Conservation (phyloP, 257 asterid genomes). For the Mitragyna speciosa region DNA sequence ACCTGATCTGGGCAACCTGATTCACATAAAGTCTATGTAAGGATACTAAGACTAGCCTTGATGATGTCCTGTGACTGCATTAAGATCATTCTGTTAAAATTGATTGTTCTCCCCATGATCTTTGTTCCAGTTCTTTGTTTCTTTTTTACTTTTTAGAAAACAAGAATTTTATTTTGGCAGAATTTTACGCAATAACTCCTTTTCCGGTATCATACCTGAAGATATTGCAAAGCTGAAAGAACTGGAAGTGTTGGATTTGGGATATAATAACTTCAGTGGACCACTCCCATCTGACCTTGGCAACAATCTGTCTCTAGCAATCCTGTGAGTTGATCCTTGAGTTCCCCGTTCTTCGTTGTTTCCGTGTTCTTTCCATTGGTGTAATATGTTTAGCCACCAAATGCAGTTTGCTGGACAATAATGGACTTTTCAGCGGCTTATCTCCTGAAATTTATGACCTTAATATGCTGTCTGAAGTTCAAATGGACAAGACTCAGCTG, state of each 20-base stretch:
- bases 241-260: constrained; percentile 74
- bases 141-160: background rate
- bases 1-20: constrained; percentile 57
- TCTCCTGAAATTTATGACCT: constrained; percentile 50
- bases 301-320: constrained; percentile 50
- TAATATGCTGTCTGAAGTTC: constrained; percentile 57
- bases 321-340: constrained; percentile 48
- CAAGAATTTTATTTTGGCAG: constrained; percentile 38
- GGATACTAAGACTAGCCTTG: constrained; percentile 17
- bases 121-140: background rate
- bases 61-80: background rate
- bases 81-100: background rate
- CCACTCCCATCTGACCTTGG: constrained; percentile 55
- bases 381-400: background rate
- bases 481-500: constrained; percentile 44
- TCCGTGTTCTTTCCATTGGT: background rate
- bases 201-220: constrained; percentile 69
- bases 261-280: constrained; percentile 78
- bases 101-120: background rate
- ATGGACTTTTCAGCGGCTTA: constrained; percentile 38
- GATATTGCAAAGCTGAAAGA: constrained; percentile 55
- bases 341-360: background rate
- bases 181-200: constrained; percentile 75
- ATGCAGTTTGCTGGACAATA: constrained; percentile 75
- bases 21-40: constrained; percentile 67